Evolutionary conservation across 2,329 filamentous ascomycete genomes (phyloP), one percentile per base, ranked within the genome.

Genomic region (Trichophyton rubrum): DNA sequence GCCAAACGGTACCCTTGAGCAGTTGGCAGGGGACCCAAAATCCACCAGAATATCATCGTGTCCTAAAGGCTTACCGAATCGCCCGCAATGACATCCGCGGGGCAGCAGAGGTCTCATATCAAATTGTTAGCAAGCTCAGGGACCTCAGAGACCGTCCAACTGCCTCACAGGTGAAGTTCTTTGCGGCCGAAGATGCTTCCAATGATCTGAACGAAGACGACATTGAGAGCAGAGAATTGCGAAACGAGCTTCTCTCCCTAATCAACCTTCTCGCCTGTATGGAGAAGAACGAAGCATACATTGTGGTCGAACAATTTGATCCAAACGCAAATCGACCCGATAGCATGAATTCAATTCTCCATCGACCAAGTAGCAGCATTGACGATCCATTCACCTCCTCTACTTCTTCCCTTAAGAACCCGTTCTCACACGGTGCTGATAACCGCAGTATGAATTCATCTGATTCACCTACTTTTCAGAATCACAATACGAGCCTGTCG

Each of bases 251-350:
- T 68, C 77, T 97, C n/a, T 81, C 90, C 63, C 82, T 99, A 51
- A 95, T 99, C 76, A 99, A 99, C 71, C 86, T 90, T 0, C 79
- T 99, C 63, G 89, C 88, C 65, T 96, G 90, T 64, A 90, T 96
- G 45, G 85, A 88, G 56, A 79, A 85, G 61, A 84, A 89, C 64
- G 88, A 96, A 68, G 87, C 86, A 1, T 99, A 95, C 82, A 71
- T 85, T 22, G 68, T 77, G n/a, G 74, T 85, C 20, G 79, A 81
- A 17, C 78, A 80, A 45, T 55, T 20, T 35, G 51, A 55, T 55
- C 51, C 51, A n/a, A 27, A 51, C 3, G 45, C 20, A 51, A 35
- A 33, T 15, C 60, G 58, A 72, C 68, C 72, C 71, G 70, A 74
- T 66, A 68, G 45, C 73, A 77, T 38, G 72, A 74, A 11, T 73